Evolutionary conservation across 208 protist species (phyloP), one percentile per base, ranked within the genome.

Genomic region (Leptomonas seymouri): DNA sequence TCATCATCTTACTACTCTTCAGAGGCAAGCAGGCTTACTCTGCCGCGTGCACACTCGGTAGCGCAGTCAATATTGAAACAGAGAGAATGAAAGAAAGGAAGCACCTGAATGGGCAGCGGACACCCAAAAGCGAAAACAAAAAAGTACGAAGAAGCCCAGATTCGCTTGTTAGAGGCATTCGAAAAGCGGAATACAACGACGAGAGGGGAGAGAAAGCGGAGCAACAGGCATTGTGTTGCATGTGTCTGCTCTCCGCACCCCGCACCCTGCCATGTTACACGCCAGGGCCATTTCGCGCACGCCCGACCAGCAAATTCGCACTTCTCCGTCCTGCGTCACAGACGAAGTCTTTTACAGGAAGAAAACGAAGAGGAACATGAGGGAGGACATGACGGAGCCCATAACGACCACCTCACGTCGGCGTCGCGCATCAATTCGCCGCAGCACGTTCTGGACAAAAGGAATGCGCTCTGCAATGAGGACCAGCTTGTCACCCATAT

Each of bases 391-490:
- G 14, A 94, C 61, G 11, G 60, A 74, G 14, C 86, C 85, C 5
- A 97, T 45, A 6, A 93, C 79, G 11, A 94, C 79, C 15, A 77
- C 82, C 21, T 94, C 84, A 25, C 82, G 76, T 9, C 91, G 83
- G 12, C 88, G 76, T 20, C 73, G 86, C 7, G 71, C 65, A 45
- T 93, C 81, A 71, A 97, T 97, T 41, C 81, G 79, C 11, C 58
- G 64, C 45, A 97, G 73, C 57, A 94, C 71, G 25, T 80, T 78
- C 49, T 91, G 75, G n/a, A 97, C 76, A 23, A 94, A 57, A 2
- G 91, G 91, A 18, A 94, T 78, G 30, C 85, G 87, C 74, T 92
- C 77, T 21, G 84, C 80, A 54, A 97, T 85, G 42, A 83, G 67
- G 42, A 91, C 36, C 14, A 92, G 63, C 23, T 76, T 62, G 57